Percentiles rank a stretch among this genome's conserved stretches.
Evolutionary conservation across 768 basidiomycete species (phyloP).

Genomic region (Strobilomyces confusus): DNA sequence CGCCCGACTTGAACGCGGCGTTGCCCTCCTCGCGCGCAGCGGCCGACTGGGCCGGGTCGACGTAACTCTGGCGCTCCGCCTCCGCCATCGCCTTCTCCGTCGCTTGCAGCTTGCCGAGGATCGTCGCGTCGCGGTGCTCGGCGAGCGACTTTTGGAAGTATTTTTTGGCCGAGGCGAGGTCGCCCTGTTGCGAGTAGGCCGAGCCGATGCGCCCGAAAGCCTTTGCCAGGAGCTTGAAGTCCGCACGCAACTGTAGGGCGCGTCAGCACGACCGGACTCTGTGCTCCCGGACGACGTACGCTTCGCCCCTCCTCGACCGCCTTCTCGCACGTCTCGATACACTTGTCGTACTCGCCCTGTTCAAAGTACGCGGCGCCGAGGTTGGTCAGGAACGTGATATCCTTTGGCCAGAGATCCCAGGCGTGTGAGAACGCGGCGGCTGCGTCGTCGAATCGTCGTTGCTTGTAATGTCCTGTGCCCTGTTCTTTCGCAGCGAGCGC

Average conservation of each 20-base stretch:
- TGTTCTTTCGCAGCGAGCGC: constrained; percentile 77
- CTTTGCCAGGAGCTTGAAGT: constrained; percentile 95
- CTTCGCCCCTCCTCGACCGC: constrained; percentile 94
- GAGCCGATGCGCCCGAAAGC: constrained; percentile 88
- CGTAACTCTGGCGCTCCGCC: constrained; percentile 74
- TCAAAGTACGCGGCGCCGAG: constrained; percentile 90
- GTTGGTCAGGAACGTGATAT: constrained; percentile 92
- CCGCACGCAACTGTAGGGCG: constrained; percentile 66
- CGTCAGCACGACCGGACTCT: neutral
- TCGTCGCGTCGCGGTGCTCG: constrained; percentile 93
- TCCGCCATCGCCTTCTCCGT: constrained; percentile 77
- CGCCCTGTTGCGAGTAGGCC: constrained; percentile 77
- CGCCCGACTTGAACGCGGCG: constrained; percentile 82
- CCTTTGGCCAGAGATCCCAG: constrained; percentile 92
- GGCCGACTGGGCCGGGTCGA: constrained; percentile 81
- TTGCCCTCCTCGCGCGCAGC: constrained; percentile 91
- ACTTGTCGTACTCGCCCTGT: constrained; percentile 85
- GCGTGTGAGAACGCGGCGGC: constrained; percentile 75
- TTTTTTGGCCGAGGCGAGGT: constrained; percentile 76
- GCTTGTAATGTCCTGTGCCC: constrained; percentile 82
- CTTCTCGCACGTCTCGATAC: constrained; percentile 89
- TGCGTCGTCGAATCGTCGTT: constrained; percentile 76
- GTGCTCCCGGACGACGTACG: constrained; percentile 37
- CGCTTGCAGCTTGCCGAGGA: constrained; percentile 86
- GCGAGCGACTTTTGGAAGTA: constrained; percentile 91